Percentiles rank a stretch among this genome's conserved stretches.
phyloP scores from a whole-genome alignment of 208 protist species.

The Crithidia fasciculata region DNA sequence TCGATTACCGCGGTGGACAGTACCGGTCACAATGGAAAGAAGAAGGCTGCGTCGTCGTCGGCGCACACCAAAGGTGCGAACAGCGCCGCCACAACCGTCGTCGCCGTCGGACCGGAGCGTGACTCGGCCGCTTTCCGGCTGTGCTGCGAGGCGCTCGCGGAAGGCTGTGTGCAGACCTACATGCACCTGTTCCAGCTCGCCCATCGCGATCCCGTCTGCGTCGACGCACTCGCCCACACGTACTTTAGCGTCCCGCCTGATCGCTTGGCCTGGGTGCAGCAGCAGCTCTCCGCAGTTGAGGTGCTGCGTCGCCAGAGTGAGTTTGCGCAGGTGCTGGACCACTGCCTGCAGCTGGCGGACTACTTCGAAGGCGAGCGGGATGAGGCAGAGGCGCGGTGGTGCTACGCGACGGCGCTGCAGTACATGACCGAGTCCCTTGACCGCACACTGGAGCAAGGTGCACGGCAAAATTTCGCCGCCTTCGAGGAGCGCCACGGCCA shows the following conservation, averaged over 20 bases:
- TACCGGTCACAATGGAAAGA: not conserved
- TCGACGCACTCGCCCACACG: conserved; percentile 78
- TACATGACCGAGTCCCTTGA: conserved; percentile 83
- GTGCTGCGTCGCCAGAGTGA: conserved; percentile 85
- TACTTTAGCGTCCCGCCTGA: conserved; percentile 79
- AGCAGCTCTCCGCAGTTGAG: conserved; percentile 75
- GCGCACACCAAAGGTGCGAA: conserved; percentile 19
- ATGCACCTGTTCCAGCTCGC: conserved; percentile 86
- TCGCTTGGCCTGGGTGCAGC: conserved; percentile 80
- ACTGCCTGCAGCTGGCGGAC: conserved; percentile 70
- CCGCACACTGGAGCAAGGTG: conserved; percentile 62
- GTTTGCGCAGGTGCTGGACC: conserved; percentile 67
- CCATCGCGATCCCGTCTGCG: conserved; percentile 87
- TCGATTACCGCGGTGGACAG: not conserved
- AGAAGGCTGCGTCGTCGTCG: not conserved
- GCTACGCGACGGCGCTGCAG: conserved; percentile 69
- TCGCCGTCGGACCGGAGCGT: conserved; percentile 66
- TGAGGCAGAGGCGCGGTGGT: conserved; percentile 73
- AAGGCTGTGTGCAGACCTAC: conserved; percentile 84
- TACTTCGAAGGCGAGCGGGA: conserved; percentile 88
- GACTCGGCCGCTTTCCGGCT: conserved; percentile 79
- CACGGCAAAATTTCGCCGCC: conserved; percentile 52
- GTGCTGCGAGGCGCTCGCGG: conserved; percentile 78
- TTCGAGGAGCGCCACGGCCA: conserved; percentile 76
- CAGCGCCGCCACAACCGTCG: conserved; percentile 22